phyloP scores from a whole-genome alignment of 768 basidiomycete species.

The Terana coerulea region DNA sequence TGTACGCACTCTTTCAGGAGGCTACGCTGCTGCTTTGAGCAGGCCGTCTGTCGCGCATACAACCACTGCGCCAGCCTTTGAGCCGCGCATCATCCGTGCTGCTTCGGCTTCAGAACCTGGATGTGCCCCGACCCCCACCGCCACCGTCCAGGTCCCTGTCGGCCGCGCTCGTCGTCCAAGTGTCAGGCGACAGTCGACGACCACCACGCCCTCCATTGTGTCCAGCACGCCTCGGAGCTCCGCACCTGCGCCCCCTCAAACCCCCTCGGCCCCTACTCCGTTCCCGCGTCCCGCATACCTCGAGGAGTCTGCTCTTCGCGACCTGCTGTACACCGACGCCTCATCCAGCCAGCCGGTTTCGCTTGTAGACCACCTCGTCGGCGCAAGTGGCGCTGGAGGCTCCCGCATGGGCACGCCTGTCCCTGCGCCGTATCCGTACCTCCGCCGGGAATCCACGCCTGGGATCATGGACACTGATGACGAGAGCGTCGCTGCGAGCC shows the following conservation, averaged over 20 bases:
- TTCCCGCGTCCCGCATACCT: conserved; percentile 74
- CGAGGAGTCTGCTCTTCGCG: conserved; percentile 69
- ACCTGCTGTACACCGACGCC: conserved; percentile 57
- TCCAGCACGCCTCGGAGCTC: conserved; percentile 11
- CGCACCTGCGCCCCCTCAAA: conserved; percentile 4
- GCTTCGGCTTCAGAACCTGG: conserved; percentile 31
- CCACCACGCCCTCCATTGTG: conserved; percentile 1
- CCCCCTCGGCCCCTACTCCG: conserved; percentile 24
- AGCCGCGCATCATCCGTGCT: conserved; percentile 66
- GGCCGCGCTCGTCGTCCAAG: conserved; percentile 46
- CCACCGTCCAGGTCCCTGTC: conserved; percentile 39
- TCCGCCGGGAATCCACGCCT: conserved; percentile 24
- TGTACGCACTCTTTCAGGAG: conserved; percentile 15
- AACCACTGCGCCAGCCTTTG: conserved; percentile 17
- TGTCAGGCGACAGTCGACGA: conserved; percentile 23
- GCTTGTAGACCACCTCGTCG: background rate
- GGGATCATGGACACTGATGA: conserved; percentile 58
- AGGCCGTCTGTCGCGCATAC: conserved; percentile 11
- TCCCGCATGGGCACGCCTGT: conserved; percentile 11
- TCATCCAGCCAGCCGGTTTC: conserved; percentile 21
- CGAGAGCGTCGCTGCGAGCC: conserved; percentile 47
- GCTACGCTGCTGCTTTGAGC: conserved; percentile 17
- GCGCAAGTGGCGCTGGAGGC: background rate
- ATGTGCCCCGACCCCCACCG: conserved; percentile 39
- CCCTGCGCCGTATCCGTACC: conserved; percentile 22